Evolutionary conservation across 1,139 yeast species (phyloP).

Genomic region (Geotrichum phurueaensis): DNA sequence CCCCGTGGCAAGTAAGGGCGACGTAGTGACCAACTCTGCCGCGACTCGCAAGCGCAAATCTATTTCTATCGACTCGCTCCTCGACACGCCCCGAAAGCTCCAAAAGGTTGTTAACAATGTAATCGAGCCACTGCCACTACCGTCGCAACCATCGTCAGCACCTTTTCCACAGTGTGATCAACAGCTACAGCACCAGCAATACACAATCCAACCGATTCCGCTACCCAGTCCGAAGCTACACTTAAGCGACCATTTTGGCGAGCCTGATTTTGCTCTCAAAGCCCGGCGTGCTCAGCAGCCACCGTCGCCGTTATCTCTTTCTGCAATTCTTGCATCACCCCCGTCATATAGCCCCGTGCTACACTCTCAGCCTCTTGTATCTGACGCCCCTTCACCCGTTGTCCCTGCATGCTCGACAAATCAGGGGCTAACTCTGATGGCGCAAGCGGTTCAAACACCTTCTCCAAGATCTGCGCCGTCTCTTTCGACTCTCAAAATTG

Average conservation of each 20-base stretch:
- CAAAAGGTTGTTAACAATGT: neutral
- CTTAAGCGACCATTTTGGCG: neutral
- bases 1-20: neutral
- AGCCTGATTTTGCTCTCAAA: neutral
- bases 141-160: neutral
- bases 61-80: neutral
- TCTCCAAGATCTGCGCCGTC: constrained; percentile 16
- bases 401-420: neutral
- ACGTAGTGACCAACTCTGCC: neutral
- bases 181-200: neutral
- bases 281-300: neutral
- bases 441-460: neutral
- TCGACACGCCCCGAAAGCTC: neutral
- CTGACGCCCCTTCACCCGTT: neutral
- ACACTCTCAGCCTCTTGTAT: neutral
- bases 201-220: constrained; percentile 5
- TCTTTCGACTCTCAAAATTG: constrained; percentile 30
- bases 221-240: constrained; percentile 26
- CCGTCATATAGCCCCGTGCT: neutral
- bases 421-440: neutral
- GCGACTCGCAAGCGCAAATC: neutral
- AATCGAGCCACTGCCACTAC: neutral
- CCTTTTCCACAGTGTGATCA: neutral
- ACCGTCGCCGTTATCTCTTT: neutral
- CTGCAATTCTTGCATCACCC: neutral